Conservation (phyloP, 805 yeast genomes). For the Schwanniomyces occidentalis region DNA sequence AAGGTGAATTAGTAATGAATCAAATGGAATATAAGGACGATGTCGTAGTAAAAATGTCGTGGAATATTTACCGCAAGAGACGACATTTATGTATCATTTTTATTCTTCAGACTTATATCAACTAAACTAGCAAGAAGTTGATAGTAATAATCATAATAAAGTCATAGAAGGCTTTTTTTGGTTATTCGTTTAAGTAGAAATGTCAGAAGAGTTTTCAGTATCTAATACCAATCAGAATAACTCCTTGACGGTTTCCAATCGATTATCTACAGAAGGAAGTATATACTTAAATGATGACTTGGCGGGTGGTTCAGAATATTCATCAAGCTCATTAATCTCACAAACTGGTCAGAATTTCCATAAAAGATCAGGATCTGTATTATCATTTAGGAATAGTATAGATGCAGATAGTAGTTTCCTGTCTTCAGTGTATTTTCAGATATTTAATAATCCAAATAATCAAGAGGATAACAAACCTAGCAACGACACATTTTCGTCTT, state of each 20-base stretch:
- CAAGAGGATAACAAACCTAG: constrained; percentile 13
- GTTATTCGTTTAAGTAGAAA: background rate
- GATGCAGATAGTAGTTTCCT: constrained; percentile 32
- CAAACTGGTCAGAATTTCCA: constrained; percentile 9
- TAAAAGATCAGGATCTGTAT: constrained; percentile 14
- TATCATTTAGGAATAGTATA: constrained; percentile 27
- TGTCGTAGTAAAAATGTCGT: too few relatives aligned
- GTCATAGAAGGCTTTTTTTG: too few relatives aligned
- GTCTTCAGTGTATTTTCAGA: constrained; percentile 26
- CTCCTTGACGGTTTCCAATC: constrained; percentile 3
- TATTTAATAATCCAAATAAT: constrained; percentile 14
- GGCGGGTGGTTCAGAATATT: constrained; percentile 25
- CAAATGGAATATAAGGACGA: too few relatives aligned
- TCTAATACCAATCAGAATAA: constrained; percentile 1
- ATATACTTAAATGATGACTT: constrained; percentile 36
- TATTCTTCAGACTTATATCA: too few relatives aligned
- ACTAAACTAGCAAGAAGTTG: too few relatives aligned
- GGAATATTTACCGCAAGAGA: too few relatives aligned
- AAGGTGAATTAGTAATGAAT: too few relatives aligned
- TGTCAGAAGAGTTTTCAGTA: constrained; percentile 10
- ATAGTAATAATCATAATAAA: too few relatives aligned
- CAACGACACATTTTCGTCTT: constrained; percentile 44
- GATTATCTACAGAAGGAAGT: constrained; percentile 23
- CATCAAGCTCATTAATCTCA: constrained; percentile 14
- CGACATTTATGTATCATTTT: too few relatives aligned